phyloP scores from a whole-genome alignment of 257 asterid species.

The Capsicum rhomboideum region DNA sequence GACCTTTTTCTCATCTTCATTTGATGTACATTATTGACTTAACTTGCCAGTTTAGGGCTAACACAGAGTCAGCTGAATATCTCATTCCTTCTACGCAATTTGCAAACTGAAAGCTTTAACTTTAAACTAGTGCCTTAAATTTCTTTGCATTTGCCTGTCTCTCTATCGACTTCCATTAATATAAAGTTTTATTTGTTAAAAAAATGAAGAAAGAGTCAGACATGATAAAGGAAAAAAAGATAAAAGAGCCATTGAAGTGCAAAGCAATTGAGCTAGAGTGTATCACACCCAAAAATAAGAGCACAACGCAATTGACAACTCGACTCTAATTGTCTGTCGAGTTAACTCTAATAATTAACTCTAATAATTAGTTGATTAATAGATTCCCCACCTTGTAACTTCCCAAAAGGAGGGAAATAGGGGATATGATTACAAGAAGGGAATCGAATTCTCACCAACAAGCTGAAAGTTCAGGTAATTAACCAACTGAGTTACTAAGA shows the following conservation, averaged over 20 bases:
- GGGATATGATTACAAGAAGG: too few species aligned
- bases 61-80: background rate
- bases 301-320: too few species aligned
- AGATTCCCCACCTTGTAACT: too few species aligned
- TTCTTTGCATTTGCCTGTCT: background rate
- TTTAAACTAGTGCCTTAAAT: background rate
- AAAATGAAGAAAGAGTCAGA: background rate
- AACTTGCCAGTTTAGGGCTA: background rate
- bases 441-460: too few species aligned
- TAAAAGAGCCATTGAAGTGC: background rate
- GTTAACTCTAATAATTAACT: too few species aligned
- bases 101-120: background rate
- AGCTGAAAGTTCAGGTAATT: too few species aligned
- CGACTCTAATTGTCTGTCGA: background rate
- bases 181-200: background rate
- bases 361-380: background rate
- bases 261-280: background rate
- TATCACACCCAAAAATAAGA: background rate
- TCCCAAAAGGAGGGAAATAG: too few species aligned
- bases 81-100: background rate
- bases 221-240: background rate
- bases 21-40: too few species aligned
- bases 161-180: background rate
- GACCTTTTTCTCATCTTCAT: too few species aligned
- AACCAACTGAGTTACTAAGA: too few species aligned